Evolutionary conservation across 805 yeast species (phyloP).

Genomic region (Kodamaea laetipori): DNA sequence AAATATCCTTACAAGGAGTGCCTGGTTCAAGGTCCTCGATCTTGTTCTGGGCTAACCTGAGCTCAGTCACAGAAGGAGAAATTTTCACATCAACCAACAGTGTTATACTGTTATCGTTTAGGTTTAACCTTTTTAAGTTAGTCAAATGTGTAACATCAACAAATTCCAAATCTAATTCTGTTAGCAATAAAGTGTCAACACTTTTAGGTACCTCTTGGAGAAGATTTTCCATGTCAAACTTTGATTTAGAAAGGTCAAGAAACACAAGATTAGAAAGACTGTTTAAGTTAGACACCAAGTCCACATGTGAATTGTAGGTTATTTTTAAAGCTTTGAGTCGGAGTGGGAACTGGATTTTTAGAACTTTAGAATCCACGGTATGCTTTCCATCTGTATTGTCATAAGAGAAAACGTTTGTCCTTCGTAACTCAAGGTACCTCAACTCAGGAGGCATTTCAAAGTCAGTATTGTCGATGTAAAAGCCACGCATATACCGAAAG

Average conservation of each 20-base stretch:
- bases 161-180: background rate
- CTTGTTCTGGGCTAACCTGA: too few relatives aligned
- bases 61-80: too few relatives aligned
- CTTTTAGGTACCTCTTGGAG: background rate
- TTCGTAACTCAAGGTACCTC: background rate
- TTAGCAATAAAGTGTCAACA: background rate
- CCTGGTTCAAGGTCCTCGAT: background rate
- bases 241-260: too few relatives aligned
- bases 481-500: background rate
- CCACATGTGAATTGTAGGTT: background rate
- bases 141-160: background rate
- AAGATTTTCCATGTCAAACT: background rate
- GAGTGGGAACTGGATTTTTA: background rate
- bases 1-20: background rate
- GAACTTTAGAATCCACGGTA: background rate
- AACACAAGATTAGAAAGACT: too few relatives aligned
- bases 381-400: constrained; percentile 9
- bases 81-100: too few relatives aligned
- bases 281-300: constrained; percentile 1
- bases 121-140: background rate
- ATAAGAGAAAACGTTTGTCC: constrained; percentile 13
- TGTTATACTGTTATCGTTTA: too few relatives aligned
- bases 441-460: background rate
- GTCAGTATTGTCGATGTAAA: background rate
- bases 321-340: too few relatives aligned